phyloP scores from a whole-genome alignment of 2,329 filamentous ascomycete genomes.

The Fusarium stilboides region DNA sequence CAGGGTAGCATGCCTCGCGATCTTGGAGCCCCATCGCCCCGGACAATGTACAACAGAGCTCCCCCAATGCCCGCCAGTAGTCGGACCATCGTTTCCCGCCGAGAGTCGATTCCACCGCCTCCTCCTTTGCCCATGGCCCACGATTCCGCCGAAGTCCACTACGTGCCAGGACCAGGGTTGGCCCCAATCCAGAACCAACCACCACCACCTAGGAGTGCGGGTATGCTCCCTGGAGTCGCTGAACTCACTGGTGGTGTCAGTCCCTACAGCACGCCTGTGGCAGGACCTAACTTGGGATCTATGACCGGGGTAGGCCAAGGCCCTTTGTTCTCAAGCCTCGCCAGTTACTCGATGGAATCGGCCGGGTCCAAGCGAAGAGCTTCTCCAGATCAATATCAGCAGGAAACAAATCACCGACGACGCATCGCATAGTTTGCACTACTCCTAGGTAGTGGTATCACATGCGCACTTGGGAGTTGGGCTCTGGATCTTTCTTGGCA shows the following conservation, averaged over 20 bases:
- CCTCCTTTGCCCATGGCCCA: slow-evolving; percentile 50
- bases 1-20: slow-evolving; percentile 64
- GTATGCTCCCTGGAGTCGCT: slow-evolving; percentile 71
- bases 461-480: slow-evolving; percentile 35
- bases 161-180: slow-evolving; percentile 60
- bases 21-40: slow-evolving; percentile 59
- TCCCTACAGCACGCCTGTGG: slow-evolving; percentile 69
- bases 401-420: slow-evolving; percentile 63
- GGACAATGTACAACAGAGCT: slow-evolving; percentile 58
- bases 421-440: slow-evolving; percentile 49
- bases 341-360: slow-evolving; percentile 57
- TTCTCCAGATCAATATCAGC: slow-evolving; percentile 60
- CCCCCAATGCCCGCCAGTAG: slow-evolving; percentile 53
- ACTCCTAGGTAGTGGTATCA: slow-evolving; percentile 10
- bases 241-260: slow-evolving; percentile 76
- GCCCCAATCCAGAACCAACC: slow-evolving; percentile 67
- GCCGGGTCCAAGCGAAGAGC: slow-evolving; percentile 66
- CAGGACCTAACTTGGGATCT: slow-evolving; percentile 53
- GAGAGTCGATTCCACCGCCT: slow-evolving; percentile 58
- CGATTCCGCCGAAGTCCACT: slow-evolving; percentile 53
- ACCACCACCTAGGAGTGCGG: slow-evolving; percentile 58
- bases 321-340: slow-evolving; percentile 54
- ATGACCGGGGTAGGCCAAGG: slow-evolving; percentile 56
- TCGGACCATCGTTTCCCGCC: slow-evolving; percentile 58
- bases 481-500: slow-evolving; percentile 29